Conservation (phyloP, 192 early-diverging fungal genomes). For the Coemansia sp. region DNA sequence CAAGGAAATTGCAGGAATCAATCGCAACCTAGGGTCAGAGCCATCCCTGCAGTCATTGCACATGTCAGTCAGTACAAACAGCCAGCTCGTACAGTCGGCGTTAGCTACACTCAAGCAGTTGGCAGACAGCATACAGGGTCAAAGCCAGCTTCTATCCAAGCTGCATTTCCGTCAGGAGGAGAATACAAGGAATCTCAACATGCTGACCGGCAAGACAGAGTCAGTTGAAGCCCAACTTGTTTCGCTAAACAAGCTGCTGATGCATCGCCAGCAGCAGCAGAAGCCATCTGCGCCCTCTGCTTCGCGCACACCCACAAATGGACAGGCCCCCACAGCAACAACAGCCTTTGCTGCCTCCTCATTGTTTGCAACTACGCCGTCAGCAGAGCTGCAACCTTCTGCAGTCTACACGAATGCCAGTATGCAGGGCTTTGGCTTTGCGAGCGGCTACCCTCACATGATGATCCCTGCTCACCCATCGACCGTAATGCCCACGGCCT, state of each 20-base stretch:
- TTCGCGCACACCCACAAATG: neutral
- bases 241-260: neutral
- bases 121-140: neutral
- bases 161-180: conserved; percentile 2
- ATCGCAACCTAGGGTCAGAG: no score
- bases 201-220: neutral
- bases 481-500: no score
- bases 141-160: conserved; percentile 3
- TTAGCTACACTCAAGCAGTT: neutral
- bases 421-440: no score
- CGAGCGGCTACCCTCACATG: no score
- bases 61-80: neutral
- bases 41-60: neutral
- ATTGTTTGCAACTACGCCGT: neutral
- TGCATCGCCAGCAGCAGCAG: conserved; percentile 3
- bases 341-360: neutral
- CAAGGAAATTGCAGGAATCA: no score
- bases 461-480: no score
- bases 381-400: no score
- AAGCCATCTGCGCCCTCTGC: neutral
- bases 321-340: neutral
- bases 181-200: neutral
- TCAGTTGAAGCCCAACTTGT: neutral
- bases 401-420: no score
- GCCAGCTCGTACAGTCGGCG: neutral